Evolutionary conservation across 2,329 filamentous ascomycete species (phyloP).

Genomic region (Triangularia setosa): DNA sequence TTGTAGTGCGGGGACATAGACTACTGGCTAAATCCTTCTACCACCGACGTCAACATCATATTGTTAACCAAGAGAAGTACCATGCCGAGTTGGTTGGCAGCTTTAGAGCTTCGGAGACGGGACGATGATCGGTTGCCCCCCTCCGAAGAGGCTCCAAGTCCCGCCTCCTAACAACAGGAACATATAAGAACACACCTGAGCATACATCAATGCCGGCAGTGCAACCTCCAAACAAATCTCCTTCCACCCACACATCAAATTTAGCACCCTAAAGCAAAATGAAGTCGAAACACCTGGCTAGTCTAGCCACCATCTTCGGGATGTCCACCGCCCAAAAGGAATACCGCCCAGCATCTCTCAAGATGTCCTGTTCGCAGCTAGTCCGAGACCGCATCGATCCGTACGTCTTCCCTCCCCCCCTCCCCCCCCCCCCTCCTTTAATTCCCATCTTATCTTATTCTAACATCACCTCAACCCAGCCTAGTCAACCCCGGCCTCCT

Average conservation of each 20-base stretch:
- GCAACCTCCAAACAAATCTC: too few species aligned
- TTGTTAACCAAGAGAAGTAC: not conserved
- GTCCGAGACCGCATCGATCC: slow-evolving; percentile 24
- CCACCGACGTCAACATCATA: not conserved
- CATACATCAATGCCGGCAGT: too few species aligned
- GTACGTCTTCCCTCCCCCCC: slow-evolving; percentile 5
- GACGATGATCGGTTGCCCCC: not conserved
- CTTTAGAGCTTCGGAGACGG: not conserved
- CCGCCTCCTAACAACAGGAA: not conserved
- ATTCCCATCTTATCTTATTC: too few species aligned
- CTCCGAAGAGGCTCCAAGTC: not conserved
- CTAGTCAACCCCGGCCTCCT: slow-evolving; percentile 14
- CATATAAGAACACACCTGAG: not conserved
- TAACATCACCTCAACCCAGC: not conserved
- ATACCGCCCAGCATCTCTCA: not conserved
- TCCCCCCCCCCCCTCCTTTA: too few species aligned
- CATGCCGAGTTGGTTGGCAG: not conserved
- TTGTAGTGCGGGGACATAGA: not conserved
- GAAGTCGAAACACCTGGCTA: not conserved
- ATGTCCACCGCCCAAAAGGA: not conserved
- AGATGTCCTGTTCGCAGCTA: slow-evolving; percentile 19
- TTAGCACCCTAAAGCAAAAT: not conserved
- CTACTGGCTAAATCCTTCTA: not conserved
- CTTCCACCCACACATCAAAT: too few species aligned
- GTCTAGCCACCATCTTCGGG: not conserved